Base-by-base conservation (phyloP, 2,329 filamentous ascomycete species). In the Hypoxylon sp. region DNA sequence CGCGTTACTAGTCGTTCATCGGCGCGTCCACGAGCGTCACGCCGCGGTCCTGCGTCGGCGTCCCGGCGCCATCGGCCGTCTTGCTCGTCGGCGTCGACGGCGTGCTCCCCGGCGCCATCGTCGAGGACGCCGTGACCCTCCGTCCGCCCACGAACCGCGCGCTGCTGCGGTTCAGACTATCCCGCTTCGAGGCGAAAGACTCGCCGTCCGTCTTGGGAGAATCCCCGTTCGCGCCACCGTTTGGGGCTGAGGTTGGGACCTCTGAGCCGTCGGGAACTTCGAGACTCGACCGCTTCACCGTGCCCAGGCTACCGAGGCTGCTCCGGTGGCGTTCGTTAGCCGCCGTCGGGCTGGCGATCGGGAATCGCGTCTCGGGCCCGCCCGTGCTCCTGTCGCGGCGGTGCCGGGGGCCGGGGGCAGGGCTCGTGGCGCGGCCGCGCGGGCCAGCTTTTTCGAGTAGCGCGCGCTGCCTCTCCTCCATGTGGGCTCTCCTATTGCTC, bases 391-490 rank as follows among this genome's bases (percentile, higher is more conserved):
- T 88, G 73, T 97, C 94, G 67, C 94, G 89, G 59, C 92, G 86
- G 75, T 96, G 92, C 39, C 74, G 77, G 46, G 86, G 80, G 65
- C 86, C 83, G 24, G 88, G 88, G 4, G 85, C 89, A 6, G 93
- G 93, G 65, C 90, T 93, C 22, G 87, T 90, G 28, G 89, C 91
- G 51, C 93, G 88, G 74, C 88, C 90, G 54, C 92, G 87, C 69
- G 70, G 60, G 17, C 84, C 84, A 32, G 81, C 84, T 74, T 89
- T 88, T 68, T 88, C 87, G 48, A 95, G 88, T 65, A 94, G 85
- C 52, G 93, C 92, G 65, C 92, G 89, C 76, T 93, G 92, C 54
- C 95, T 89, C 76, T 97, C 95, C 79, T 98, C 94, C 88, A 97
- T 94, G 70, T 97, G 89, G 46, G 92, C 92, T 73, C 93, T 92